phyloP scores from a whole-genome alignment of 2,329 filamentous ascomycete species.

The Penicillium janthinellum region DNA sequence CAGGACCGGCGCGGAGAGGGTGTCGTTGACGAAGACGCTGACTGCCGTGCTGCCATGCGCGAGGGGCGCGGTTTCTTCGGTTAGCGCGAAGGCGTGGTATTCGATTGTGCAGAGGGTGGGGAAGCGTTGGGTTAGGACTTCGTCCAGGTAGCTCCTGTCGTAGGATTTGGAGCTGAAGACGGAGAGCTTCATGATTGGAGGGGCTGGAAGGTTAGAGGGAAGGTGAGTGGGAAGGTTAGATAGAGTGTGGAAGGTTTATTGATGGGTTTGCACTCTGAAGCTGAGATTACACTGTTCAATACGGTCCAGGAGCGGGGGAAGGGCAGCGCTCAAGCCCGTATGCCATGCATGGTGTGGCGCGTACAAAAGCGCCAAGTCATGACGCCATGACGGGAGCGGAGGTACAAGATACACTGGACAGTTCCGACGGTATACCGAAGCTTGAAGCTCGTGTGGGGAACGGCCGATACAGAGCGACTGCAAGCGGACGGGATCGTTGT shows the following conservation, averaged over 20 bases:
- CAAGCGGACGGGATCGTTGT: background rate
- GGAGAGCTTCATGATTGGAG: slow-evolving; percentile 56
- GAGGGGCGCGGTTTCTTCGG: slow-evolving; percentile 58
- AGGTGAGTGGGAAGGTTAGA: background rate
- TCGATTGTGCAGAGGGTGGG: slow-evolving; percentile 49
- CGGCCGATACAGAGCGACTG: background rate
- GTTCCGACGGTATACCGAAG: background rate
- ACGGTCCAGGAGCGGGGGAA: background rate
- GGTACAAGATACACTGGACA: background rate
- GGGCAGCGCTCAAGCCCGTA: background rate
- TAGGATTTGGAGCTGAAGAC: slow-evolving; percentile 68
- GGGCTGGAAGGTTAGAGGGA: background rate
- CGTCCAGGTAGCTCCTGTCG: slow-evolving; percentile 59
- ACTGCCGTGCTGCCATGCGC: slow-evolving; percentile 58
- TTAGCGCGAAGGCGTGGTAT: slow-evolving; percentile 62
- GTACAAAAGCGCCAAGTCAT: slow-evolving; percentile 3
- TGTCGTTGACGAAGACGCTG: slow-evolving; percentile 71
- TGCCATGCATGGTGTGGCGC: background rate
- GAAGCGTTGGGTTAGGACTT: slow-evolving; percentile 37
- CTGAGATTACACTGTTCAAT: background rate
- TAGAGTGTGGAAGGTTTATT: background rate
- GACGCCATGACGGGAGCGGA: slow-evolving; percentile 1
- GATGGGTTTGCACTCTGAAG: background rate
- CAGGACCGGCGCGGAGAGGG: slow-evolving; percentile 55
- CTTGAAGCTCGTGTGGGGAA: background rate